Base-by-base conservation (phyloP, 306 rosid species). In the Gastrolobium villosum region DNA sequence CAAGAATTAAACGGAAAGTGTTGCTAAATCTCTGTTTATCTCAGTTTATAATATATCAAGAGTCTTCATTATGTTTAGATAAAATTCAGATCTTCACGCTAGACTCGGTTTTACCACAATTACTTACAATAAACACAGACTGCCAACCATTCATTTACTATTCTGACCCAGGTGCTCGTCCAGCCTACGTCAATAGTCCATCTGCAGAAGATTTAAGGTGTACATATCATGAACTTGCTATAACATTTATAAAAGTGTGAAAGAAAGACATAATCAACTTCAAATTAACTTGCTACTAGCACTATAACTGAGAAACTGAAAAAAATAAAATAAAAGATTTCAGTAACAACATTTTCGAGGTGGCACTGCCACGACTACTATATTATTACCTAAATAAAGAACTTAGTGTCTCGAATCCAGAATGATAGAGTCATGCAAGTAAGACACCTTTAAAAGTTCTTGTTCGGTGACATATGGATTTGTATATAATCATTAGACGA, bases 111-210 rank as follows among this genome's bases (percentile, higher is more conserved):
- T 41, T 44, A 40, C 30, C 5, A 32, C 11, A 39, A 28, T 11
- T 66, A 82, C 97, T 91, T 89, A 95, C 99, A 65, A 81, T 91
- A 93, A 15, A 95, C 94, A 81, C 94, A 95, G 82, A 95, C 99
- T 5, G 98, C 99, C 34, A 95, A 85, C 99, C 98, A 95, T 83
- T 95, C 99, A 67, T 95, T 95, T 7, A 95, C 93, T 52, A 93
- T 91, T 86, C 94, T 89, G 86, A 95, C 99, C 99, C 99, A 95
- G 41, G 98, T 93, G 89, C 99, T 95, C 69, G 99, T 91, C 99
- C 99, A 95, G 8, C 99, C 99, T 43, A 95, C 99, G 67, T 95
- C 99, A 80, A 95, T 90, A 36, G 99, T 95, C 98, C 97, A 95
- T 83, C 99, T 93, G 87, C 79, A 66, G 55, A 81, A 77, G 64